phyloP scores from a whole-genome alignment of 2,329 filamentous ascomycete genomes.

The Clarireedia paspali region DNA sequence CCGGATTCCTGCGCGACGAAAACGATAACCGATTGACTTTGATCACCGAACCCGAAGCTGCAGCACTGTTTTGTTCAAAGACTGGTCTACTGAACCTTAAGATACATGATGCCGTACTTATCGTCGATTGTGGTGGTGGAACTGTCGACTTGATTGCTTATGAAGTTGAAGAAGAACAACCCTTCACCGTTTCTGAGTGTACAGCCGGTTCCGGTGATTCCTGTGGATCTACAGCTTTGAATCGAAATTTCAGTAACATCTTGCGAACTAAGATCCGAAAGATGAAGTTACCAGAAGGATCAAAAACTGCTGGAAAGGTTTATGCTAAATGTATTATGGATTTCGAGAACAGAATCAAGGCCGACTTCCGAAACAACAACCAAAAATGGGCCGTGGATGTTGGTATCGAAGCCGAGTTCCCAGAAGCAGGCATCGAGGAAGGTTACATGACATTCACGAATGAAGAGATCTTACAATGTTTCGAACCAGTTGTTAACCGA shows the following conservation, averaged over 20 bases:
- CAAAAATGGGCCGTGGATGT: slow-evolving; percentile 99
- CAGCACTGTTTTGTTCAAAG: slow-evolving; percentile 96
- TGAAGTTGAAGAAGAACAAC: slow-evolving; percentile 95
- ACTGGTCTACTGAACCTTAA: slow-evolving; percentile 92
- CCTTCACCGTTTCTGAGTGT: slow-evolving; percentile 94
- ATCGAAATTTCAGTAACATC: slow-evolving; percentile 98
- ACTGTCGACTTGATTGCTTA: slow-evolving; percentile 99
- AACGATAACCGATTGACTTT: slow-evolving; percentile 95
- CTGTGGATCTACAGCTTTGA: slow-evolving; percentile 95
- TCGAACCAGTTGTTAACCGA: slow-evolving; percentile 94
- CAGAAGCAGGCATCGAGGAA: slow-evolving; percentile 95
- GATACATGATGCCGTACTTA: slow-evolving; percentile 95
- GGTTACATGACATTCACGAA: slow-evolving; percentile 99
- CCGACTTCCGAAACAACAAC: slow-evolving; percentile 97
- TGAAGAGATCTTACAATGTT: slow-evolving; percentile 97
- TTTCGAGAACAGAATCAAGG: slow-evolving; percentile 99
- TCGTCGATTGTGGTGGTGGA: slow-evolving; percentile 96
- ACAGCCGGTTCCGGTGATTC: slow-evolving; percentile 96
- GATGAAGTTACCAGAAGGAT: slow-evolving; percentile 97
- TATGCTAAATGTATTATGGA: slow-evolving; percentile 99
- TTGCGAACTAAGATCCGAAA: slow-evolving; percentile 95
- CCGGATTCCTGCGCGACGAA: slow-evolving; percentile 91
- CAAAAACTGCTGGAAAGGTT: slow-evolving; percentile 93
- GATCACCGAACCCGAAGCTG: slow-evolving; percentile 93
- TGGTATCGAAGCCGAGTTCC: slow-evolving; percentile 96